phyloP scores from a whole-genome alignment of 1,139 yeast species.

The Candida pseudoviswanathii region DNA sequence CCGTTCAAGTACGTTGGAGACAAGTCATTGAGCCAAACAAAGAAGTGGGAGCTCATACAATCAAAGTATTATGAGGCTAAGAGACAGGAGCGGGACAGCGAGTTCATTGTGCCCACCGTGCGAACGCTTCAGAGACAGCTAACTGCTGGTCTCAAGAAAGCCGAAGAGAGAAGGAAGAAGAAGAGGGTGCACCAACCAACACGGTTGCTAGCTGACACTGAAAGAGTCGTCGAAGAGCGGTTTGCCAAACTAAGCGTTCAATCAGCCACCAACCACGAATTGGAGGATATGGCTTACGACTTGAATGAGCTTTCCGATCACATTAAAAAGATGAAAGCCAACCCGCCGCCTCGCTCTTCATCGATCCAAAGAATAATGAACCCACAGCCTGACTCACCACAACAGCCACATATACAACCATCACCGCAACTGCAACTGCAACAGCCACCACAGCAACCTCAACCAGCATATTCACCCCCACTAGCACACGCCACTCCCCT shows the following conservation, averaged over 20 bases:
- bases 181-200: constrained; percentile 14
- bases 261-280: constrained; percentile 9
- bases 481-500: not conserved
- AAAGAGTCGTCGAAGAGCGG: constrained; percentile 11
- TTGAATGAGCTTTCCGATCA: constrained; percentile 37
- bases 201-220: constrained; percentile 16
- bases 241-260: not conserved
- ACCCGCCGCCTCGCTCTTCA: constrained; percentile 1
- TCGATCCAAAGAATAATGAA: not conserved
- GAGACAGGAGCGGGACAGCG: constrained; percentile 10
- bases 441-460: not conserved
- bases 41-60: constrained; percentile 41
- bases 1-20: constrained; percentile 45
- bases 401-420: not conserved
- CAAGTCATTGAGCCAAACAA: constrained; percentile 33
- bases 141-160: constrained; percentile 37
- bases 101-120: constrained; percentile 33
- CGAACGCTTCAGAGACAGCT: constrained; percentile 41
- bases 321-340: constrained; percentile 28
- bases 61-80: constrained; percentile 26
- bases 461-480: not conserved
- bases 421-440: not conserved
- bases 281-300: constrained; percentile 33
- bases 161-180: constrained; percentile 11
- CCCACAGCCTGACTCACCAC: not conserved